These are phyloP conservation scores for Botrytis fabae DNA, from an alignment of 2,329 filamentous ascomycete genomes.

Conservation along the genomic window DNA sequence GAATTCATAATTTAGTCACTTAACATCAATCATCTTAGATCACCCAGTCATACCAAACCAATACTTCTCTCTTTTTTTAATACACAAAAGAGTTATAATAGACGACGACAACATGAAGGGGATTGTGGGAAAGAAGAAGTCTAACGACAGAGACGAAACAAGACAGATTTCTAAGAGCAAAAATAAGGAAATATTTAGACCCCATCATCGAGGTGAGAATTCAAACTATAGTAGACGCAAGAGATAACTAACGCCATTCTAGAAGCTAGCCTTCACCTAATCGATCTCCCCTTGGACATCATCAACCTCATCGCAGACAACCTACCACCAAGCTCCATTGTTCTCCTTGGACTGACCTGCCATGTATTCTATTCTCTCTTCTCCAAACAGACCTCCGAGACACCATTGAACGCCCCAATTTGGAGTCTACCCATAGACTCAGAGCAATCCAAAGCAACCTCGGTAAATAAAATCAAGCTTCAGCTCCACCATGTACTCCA, in stretches of 20 bases:
- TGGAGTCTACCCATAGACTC: background rate
- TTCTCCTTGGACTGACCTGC: background rate
- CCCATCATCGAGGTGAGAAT: background rate
- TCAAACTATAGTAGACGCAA: background rate
- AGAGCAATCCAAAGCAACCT: background rate
- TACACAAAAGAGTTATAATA: background rate
- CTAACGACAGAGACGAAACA: background rate
- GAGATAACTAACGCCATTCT: background rate
- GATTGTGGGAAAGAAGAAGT: background rate
- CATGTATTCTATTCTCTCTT: background rate
- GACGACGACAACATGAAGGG: background rate
- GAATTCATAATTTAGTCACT: background rate
- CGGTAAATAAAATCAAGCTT: accelerated
- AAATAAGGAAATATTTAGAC: too few species aligned
- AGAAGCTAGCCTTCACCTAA: background rate
- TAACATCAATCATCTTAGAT: background rate
- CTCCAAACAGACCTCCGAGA: too few species aligned
- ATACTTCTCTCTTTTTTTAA: background rate
- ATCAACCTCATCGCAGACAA: background rate
- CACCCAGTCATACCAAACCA: background rate
- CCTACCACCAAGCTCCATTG: background rate
- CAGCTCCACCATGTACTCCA: background rate
- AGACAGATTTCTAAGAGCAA: accelerated
- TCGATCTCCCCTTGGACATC: background rate
- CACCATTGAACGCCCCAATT: background rate